Percentiles rank a stretch among this genome's conserved stretches.
These are phyloP conservation scores for Echites panduratus DNA, from an alignment of 257 asterid genomes.

Conservation along the genomic window DNA sequence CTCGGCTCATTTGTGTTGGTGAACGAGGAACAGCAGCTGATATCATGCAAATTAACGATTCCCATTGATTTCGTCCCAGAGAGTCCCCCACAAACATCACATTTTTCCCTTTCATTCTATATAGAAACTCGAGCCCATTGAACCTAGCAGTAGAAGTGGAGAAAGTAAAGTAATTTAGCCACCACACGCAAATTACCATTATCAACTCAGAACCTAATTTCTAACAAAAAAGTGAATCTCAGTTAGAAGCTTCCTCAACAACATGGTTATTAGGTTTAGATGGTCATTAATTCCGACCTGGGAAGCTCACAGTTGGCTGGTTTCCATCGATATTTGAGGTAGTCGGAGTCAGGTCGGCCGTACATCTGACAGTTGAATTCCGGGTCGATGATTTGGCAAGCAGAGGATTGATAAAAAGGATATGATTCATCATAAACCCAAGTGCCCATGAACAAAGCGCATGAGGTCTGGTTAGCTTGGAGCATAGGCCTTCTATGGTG, in stretches of 20 bases:
- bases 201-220: background rate
- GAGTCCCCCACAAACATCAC: constrained; percentile 98
- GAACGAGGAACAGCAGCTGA: constrained; percentile 53
- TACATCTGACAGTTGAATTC: constrained; percentile 73
- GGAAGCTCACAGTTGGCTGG: constrained; percentile 81
- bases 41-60: constrained; percentile 78
- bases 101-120: constrained; percentile 36
- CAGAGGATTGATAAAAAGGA: constrained; percentile 55
- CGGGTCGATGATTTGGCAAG: constrained; percentile 62
- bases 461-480: constrained; percentile 46
- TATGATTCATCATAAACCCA: constrained; percentile 75
- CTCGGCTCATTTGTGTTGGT: constrained; percentile 49
- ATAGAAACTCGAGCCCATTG: constrained; percentile 31
- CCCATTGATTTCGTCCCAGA: constrained; percentile 87
- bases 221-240: background rate
- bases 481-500: constrained; percentile 40
- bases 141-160: constrained; percentile 19
- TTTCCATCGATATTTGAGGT: constrained; percentile 83
- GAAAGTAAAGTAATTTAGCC: background rate
- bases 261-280: background rate
- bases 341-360: constrained; percentile 91
- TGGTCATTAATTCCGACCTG: constrained; percentile 31
- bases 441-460: constrained; percentile 62
- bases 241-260: background rate
- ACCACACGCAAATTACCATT: background rate